These are phyloP conservation scores for Malus sieversii DNA, from an alignment of 306 rosid species.

Conservation along the genomic window DNA sequence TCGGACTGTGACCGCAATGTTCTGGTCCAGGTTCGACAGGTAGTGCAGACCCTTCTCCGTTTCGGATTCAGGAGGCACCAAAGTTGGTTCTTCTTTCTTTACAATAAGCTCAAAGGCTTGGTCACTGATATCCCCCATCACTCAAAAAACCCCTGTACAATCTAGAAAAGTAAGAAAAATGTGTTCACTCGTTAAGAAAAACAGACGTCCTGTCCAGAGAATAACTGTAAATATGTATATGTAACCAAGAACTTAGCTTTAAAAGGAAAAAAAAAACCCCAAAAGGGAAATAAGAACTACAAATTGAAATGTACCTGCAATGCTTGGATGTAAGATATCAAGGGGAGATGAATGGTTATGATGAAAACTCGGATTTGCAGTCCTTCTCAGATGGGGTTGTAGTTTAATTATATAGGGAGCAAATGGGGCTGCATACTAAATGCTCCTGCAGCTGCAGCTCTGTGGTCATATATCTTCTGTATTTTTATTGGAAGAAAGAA, in stretches of 20 bases:
- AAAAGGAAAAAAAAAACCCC: background rate
- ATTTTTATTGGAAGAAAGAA: too few species aligned
- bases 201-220: background rate
- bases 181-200: background rate
- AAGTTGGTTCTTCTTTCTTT: constrained; percentile 38
- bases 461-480: background rate
- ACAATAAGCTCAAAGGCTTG: constrained; percentile 29
- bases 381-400: background rate
- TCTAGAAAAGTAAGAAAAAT: background rate
- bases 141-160: background rate
- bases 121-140: constrained; percentile 24
- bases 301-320: background rate
- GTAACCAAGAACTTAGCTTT: background rate
- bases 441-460: background rate
- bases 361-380: background rate
- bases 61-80: constrained; percentile 47
- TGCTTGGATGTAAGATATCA: background rate
- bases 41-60: constrained; percentile 60
- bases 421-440: background rate
- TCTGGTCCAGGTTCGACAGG: constrained; percentile 80
- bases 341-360: background rate
- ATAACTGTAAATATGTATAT: background rate
- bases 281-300: background rate
- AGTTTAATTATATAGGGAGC: constrained; percentile 28
- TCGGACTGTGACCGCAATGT: constrained; percentile 48